Evolutionary conservation across 352 stramenopile genomes (phyloP).

Genomic region (Pythium aristosporum): DNA sequence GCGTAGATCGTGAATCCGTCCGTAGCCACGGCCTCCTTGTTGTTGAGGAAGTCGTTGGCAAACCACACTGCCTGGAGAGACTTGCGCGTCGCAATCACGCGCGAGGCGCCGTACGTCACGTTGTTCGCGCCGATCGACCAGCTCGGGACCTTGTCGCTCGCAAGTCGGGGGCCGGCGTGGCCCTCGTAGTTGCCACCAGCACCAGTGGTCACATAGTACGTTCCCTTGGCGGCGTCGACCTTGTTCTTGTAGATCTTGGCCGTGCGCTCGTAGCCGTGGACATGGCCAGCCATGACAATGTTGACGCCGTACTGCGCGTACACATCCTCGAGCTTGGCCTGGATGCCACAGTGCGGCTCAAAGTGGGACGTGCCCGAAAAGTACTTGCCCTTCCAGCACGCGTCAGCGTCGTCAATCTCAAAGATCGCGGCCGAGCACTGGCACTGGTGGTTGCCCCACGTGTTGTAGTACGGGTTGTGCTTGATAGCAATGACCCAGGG

Average conservation of each 20-base stretch:
- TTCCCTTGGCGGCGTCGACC: conserved; percentile 33
- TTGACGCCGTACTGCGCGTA: conserved; percentile 44
- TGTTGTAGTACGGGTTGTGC: conserved; percentile 18
- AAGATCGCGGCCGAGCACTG: conserved; percentile 11
- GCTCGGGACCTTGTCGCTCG: conserved; percentile 28
- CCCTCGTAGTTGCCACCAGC: conserved; percentile 55
- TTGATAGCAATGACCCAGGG: conserved; percentile 12
- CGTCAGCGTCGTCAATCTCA: conserved; percentile 9
- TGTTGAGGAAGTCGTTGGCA: conserved; percentile 38
- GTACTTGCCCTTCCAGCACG: conserved; percentile 52
- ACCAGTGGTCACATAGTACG: conserved; percentile 50
- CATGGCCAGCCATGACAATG: conserved; percentile 46
- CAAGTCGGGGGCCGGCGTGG: conserved; percentile 37
- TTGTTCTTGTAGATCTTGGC: conserved; percentile 56
- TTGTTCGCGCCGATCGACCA: conserved; percentile 47
- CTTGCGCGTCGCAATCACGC: conserved; percentile 44
- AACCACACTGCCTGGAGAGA: conserved; percentile 50
- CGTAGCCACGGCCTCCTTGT: conserved; percentile 33
- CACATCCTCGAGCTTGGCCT: conserved; percentile 43
- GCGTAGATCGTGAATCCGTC: conserved; percentile 53
- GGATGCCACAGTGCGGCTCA: conserved; percentile 47
- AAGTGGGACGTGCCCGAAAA: conserved; percentile 33
- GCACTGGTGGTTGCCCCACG: conserved; percentile 12
- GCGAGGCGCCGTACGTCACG: conserved; percentile 43
- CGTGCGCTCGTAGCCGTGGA: conserved; percentile 51